A percentile compares a stretch with the other conserved stretches of the same genome.
Evolutionary conservation across 2,329 filamentous ascomycete genomes (phyloP).

Genomic region (Aureobasidium subglaciale): DNA sequence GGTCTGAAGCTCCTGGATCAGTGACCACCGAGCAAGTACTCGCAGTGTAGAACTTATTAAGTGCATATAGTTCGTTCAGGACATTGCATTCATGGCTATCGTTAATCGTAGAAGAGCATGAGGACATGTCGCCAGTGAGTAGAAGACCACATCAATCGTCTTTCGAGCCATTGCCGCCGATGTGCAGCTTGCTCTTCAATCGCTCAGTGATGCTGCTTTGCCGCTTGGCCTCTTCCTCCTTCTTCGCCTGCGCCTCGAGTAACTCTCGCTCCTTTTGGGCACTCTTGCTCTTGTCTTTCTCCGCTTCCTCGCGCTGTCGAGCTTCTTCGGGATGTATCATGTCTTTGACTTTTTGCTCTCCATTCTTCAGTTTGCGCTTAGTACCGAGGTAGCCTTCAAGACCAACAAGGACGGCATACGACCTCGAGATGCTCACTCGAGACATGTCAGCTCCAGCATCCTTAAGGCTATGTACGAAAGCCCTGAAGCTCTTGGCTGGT

Average conservation of each 20-base stretch:
- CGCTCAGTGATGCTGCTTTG: constrained; percentile 1
- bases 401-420: constrained; percentile 74
- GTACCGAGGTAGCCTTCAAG: constrained; percentile 72
- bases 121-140: neutral
- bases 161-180: neutral
- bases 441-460: constrained; percentile 71
- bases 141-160: neutral
- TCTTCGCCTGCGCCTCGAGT: constrained; percentile 30
- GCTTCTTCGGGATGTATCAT: constrained; percentile 55
- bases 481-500: constrained; percentile 72
- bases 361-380: constrained; percentile 55
- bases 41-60: constrained; percentile 21
- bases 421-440: constrained; percentile 69
- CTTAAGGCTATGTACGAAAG: constrained; percentile 67
- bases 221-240: constrained; percentile 41
- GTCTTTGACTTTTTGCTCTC: constrained; percentile 50
- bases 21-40: constrained; percentile 23
- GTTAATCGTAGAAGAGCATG: neutral
- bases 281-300: constrained; percentile 51
- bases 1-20: constrained; percentile 23
- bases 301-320: constrained; percentile 37
- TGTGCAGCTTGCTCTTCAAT: constrained; percentile 7
- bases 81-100: neutral
- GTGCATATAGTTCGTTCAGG: neutral
- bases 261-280: constrained; percentile 56